A percentile compares a stretch with the other conserved stretches of the same genome.
These are phyloP conservation scores for Calycina herbarum DNA, from an alignment of 2,329 filamentous ascomycete genomes.

Conservation along the genomic window DNA sequence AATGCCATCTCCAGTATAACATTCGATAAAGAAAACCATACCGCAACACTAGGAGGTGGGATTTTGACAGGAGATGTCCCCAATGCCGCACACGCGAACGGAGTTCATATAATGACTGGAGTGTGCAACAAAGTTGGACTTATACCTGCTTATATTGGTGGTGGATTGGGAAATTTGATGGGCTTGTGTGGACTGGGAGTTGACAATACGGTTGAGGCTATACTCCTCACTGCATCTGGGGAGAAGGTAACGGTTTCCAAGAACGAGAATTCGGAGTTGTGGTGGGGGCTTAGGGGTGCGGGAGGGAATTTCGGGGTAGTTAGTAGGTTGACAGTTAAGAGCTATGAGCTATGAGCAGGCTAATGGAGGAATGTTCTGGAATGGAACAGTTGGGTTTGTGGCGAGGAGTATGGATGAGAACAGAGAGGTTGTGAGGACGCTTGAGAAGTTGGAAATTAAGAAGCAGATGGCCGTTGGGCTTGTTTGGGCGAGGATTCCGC, in stretches of 20 bases:
- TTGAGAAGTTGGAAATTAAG: constrained; percentile 10
- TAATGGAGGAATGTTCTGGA: constrained; percentile 13
- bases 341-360: neutral
- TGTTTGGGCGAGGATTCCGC: constrained; percentile 11
- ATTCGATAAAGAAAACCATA: constrained; percentile 6
- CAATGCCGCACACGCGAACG: neutral
- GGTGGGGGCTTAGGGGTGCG: neutral
- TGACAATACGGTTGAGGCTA: neutral
- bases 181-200: neutral
- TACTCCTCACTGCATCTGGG: neutral
- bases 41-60: constrained; percentile 16
- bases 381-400: constrained; percentile 9
- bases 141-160: neutral
- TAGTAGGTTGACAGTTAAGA: neutral
- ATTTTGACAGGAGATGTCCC: constrained; percentile 8
- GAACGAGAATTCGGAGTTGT: neutral
- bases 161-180: neutral
- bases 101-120: constrained; percentile 10
- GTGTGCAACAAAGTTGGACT: constrained; percentile 8
- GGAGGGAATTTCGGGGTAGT: neutral
- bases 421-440: neutral
- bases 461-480: constrained; percentile 10
- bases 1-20: neutral
- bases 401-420: neutral
- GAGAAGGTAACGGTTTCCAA: neutral